Percentiles rank a stretch among this genome's conserved stretches.
phyloP scores from a whole-genome alignment of 768 basidiomycete genomes.

The Sarcomyxa edulis region DNA sequence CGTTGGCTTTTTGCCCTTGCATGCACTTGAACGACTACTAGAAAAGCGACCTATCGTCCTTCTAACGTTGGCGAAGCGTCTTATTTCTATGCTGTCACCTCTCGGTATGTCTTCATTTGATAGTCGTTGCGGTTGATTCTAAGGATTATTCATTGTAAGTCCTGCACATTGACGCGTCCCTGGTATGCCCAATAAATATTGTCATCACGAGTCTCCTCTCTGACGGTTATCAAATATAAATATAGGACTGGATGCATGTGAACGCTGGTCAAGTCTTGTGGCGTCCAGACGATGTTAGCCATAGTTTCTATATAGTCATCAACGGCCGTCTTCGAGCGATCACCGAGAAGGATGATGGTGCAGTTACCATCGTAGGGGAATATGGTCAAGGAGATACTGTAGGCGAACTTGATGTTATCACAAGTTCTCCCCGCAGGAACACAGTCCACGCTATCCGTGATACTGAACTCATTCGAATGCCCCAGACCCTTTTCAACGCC shows the following conservation, averaged over 20 bases:
- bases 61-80: conserved; percentile 90
- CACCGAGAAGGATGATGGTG: conserved; percentile 70
- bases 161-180: conserved; percentile 90
- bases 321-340: conserved; percentile 94
- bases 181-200: too few relatives aligned
- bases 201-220: too few relatives aligned
- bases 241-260: conserved; percentile 99
- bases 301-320: conserved; percentile 97
- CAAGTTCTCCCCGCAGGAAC: conserved; percentile 77
- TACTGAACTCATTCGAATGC: conserved; percentile 95
- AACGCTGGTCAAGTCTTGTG: conserved; percentile 93
- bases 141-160: conserved; percentile 51
- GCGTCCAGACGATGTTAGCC: conserved; percentile 84
- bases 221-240: too few relatives aligned
- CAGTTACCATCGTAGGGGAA: conserved; percentile 81
- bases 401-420: conserved; percentile 97
- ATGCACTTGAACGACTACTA: conserved; percentile 83
- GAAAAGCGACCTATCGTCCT: conserved; percentile 95
- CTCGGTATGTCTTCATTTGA: conserved; percentile 48
- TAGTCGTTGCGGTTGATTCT: too few relatives aligned
- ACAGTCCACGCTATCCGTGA: conserved; percentile 98
- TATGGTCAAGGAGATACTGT: conserved; percentile 97
- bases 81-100: conserved; percentile 92
- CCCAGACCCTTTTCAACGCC: conserved; percentile 95
- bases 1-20: conserved; percentile 89